Conservation (phyloP, 306 rosid species). For the Canavalia gladiata region DNA sequence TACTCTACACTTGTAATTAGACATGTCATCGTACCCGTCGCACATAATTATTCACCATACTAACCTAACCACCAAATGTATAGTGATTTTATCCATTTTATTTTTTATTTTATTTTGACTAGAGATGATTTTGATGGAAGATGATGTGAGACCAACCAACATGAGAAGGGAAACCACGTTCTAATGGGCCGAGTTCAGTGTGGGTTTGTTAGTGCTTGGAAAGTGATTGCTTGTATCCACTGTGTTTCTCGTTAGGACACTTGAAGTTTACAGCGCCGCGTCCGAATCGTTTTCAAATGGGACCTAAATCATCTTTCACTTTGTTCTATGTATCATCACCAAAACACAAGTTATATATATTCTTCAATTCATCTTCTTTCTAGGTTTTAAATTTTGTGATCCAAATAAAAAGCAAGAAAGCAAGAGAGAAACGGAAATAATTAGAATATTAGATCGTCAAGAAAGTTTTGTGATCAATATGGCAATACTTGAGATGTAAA, state of each 20-base stretch:
- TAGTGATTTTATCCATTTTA: not conserved
- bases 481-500: too few relatives aligned
- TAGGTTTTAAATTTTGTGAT: too few relatives aligned
- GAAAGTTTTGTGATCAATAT: too few relatives aligned
- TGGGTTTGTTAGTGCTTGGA: not conserved
- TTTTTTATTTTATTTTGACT: not conserved
- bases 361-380: too few relatives aligned
- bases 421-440: too few relatives aligned
- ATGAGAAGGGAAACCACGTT: conserved; percentile 21
- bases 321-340: too few relatives aligned
- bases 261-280: not conserved
- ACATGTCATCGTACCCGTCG: conserved; percentile 11
- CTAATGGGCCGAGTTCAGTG: not conserved
- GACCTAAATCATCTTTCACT: not conserved
- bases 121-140: not conserved
- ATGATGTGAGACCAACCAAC: conserved; percentile 28
- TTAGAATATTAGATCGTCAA: too few relatives aligned
- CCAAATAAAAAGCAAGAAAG: too few relatives aligned
- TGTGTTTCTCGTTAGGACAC: not conserved
- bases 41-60: not conserved
- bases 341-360: too few relatives aligned
- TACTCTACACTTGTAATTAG: not conserved
- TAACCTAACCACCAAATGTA: not conserved
- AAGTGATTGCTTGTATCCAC: conserved; percentile 4
- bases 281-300: not conserved